Evolutionary conservation across 805 yeast species (phyloP).

Genomic region (Ogataea zsoltii): DNA sequence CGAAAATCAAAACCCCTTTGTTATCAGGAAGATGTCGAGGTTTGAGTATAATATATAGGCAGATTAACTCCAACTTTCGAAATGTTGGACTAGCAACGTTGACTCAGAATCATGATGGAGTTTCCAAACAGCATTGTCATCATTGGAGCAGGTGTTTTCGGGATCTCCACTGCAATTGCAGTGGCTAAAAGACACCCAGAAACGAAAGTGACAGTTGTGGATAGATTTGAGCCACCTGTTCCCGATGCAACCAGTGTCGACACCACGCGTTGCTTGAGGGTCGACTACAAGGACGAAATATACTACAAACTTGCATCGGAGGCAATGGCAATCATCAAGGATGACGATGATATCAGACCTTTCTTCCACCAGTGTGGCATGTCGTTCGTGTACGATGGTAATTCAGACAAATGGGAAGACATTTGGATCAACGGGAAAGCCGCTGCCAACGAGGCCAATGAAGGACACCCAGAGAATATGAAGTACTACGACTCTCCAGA

Average conservation of each 20-base stretch:
- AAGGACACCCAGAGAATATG: slow-evolving; percentile 13
- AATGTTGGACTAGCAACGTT: background rate
- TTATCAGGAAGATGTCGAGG: background rate
- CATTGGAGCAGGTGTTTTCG: slow-evolving; percentile 54
- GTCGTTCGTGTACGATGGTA: slow-evolving; percentile 28
- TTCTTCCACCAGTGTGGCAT: slow-evolving; percentile 28
- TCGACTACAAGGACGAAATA: slow-evolving; percentile 24
- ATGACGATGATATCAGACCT: slow-evolving; percentile 23
- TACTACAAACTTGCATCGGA: slow-evolving; percentile 25
- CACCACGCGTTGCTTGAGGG: slow-evolving; percentile 28
- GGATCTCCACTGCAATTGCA: slow-evolving; percentile 44
- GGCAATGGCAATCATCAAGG: slow-evolving; percentile 21
- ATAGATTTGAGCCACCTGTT: slow-evolving; percentile 31
- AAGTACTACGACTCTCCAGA: slow-evolving; percentile 11
- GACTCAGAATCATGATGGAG: slow-evolving; percentile 14
- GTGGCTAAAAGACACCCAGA: slow-evolving; percentile 24
- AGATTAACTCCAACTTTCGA: too few relatives aligned
- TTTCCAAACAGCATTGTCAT: slow-evolving; percentile 28
- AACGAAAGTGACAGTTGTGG: slow-evolving; percentile 21
- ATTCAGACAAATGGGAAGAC: slow-evolving; percentile 25
- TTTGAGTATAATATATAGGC: too few relatives aligned
- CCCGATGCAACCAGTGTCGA: slow-evolving; percentile 29
- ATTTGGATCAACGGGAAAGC: slow-evolving; percentile 19
- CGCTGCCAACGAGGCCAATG: slow-evolving; percentile 19
- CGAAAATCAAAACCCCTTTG: background rate